Percentiles rank a stretch among this genome's conserved stretches.
phyloP scores from a whole-genome alignment of 768 basidiomycete species.

The Serendipita indica region DNA sequence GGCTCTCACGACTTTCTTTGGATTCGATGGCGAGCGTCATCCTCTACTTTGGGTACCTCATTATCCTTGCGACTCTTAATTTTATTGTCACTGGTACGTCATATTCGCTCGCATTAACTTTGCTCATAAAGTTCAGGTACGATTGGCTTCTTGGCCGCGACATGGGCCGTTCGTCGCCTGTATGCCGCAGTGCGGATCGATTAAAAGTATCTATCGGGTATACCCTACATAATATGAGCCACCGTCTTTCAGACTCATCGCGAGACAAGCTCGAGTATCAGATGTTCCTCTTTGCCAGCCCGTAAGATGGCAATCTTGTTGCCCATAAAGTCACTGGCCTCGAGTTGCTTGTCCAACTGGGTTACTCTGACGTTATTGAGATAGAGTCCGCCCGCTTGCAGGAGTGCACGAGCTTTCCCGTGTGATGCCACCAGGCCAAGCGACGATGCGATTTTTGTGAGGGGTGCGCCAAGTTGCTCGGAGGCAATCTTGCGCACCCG shows the following conservation, averaged over 20 bases:
- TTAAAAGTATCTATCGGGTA: conserved; percentile 16
- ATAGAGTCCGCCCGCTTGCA: conserved; percentile 53
- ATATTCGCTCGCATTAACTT: not conserved
- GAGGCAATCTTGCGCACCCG: conserved; percentile 39
- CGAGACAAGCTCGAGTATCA: no score
- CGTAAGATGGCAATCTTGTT: conserved; percentile 47
- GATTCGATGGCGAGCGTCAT: conserved; percentile 66
- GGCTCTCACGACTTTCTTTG: conserved; percentile 73
- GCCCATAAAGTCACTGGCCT: conserved; percentile 39
- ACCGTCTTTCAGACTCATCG: no score
- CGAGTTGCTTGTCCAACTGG: conserved; percentile 32
- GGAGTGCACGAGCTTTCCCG: conserved; percentile 48
- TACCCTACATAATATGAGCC: not conserved
- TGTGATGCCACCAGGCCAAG: conserved; percentile 47
- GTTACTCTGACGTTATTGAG: conserved; percentile 47
- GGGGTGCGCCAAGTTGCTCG: conserved; percentile 31
- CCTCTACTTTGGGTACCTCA: conserved; percentile 82
- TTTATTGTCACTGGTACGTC: conserved; percentile 73
- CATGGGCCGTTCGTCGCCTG: conserved; percentile 75
- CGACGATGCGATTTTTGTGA: conserved; percentile 47
- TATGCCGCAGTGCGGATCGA: conserved; percentile 76
- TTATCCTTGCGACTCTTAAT: conserved; percentile 65
- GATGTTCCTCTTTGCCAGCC: conserved; percentile 58
- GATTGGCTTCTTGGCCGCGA: conserved; percentile 81
- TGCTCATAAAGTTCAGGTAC: conserved; percentile 38